Conservation (phyloP, 805 yeast genomes). For the Yamadazyma paraphyllophila region DNA sequence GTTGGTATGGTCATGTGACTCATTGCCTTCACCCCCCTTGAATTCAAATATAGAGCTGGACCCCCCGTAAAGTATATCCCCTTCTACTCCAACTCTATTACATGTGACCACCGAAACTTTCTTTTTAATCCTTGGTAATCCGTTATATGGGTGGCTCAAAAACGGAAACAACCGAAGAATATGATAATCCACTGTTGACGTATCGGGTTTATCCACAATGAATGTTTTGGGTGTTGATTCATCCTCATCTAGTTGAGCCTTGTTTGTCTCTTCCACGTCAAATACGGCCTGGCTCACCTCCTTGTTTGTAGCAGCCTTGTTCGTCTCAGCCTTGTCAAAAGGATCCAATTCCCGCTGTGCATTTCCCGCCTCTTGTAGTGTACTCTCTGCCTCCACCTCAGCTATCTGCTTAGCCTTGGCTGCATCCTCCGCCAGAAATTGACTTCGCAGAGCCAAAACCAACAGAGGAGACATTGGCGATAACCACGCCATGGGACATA, state of each 20-base stretch:
- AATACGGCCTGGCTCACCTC: too few species aligned
- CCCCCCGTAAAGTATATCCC: conserved; percentile 65
- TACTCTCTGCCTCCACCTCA: neutral
- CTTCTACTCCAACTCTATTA: conserved; percentile 80
- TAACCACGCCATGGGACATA: conserved; percentile 90
- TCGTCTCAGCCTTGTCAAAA: neutral
- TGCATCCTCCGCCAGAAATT: neutral
- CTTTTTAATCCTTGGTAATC: conserved; percentile 21
- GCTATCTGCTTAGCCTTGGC: neutral
- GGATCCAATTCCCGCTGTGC: too few species aligned
- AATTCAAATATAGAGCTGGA: conserved; percentile 58
- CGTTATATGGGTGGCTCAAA: conserved; percentile 35
- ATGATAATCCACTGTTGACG: conserved; percentile 68
- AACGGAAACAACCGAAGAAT: conserved; percentile 66
- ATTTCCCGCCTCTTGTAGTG: too few species aligned
- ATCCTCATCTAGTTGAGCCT: too few species aligned
- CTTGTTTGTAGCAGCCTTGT: neutral
- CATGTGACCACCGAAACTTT: conserved; percentile 49
- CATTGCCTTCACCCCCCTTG: conserved; percentile 27
- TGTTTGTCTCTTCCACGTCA: neutral
- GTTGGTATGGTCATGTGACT: conserved; percentile 40
- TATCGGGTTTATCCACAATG: conserved; percentile 38
- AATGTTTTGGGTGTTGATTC: conserved; percentile 12
- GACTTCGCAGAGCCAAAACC: neutral
- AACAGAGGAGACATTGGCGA: conserved; percentile 44